phyloP scores from a whole-genome alignment of 305 asterid species.

The Striga hermonthica region DNA sequence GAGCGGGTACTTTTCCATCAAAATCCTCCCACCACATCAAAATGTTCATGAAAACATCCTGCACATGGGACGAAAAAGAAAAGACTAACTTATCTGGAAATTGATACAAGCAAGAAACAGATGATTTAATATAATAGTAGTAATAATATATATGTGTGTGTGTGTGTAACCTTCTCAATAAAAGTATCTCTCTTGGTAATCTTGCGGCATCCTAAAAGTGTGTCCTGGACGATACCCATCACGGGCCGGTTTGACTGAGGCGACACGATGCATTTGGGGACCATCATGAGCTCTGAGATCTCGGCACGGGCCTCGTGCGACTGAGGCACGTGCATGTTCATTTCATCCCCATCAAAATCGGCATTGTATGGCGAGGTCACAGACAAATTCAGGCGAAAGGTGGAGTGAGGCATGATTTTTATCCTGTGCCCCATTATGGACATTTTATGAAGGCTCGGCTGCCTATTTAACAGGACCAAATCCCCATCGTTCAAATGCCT shows the following conservation, averaged over 20 bases:
- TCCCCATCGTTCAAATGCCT: constrained; percentile 97
- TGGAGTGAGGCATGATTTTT: constrained; percentile 97
- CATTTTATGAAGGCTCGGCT: constrained; percentile 98
- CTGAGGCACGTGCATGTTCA: constrained; percentile 99
- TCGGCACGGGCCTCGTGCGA: constrained; percentile 98
- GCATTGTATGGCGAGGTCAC: constrained; percentile 99
- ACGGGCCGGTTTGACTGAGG: constrained; percentile 98
- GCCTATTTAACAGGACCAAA: constrained; percentile 90
- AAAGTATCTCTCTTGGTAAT: constrained; percentile 94
- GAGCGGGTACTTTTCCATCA: constrained; percentile 97
- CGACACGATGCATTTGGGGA: constrained; percentile 93
- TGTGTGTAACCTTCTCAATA: constrained; percentile 89
- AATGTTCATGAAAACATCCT: constrained; percentile 98
- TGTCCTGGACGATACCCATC: constrained; percentile 98
- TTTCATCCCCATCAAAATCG: constrained; percentile 99
- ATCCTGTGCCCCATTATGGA: constrained; percentile 98
- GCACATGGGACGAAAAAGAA: too few relatives aligned
- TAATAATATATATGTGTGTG: too few relatives aligned
- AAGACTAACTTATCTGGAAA: too few relatives aligned
- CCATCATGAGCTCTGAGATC: constrained; percentile 96
- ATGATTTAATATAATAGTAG: too few relatives aligned
- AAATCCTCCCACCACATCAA: constrained; percentile 99
- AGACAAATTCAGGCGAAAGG: constrained; percentile 89
- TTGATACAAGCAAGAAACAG: too few relatives aligned
- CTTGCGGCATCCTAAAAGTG: constrained; percentile 93